Conservation (phyloP, 2,329 filamentous ascomycete genomes). For the Mollisia scopiformis region DNA sequence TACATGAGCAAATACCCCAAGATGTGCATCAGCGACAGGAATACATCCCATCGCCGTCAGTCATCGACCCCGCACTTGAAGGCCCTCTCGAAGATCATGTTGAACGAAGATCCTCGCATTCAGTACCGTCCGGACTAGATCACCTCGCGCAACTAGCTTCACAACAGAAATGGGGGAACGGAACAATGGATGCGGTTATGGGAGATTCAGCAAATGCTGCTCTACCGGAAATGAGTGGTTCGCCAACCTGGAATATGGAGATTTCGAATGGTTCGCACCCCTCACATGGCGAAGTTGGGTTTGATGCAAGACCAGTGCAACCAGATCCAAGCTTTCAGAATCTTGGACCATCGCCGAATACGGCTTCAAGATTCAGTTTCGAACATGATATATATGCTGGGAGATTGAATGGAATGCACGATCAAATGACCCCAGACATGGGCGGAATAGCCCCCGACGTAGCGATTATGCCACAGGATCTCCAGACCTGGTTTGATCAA, state of each 20-base stretch:
- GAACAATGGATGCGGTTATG: conserved; percentile 23
- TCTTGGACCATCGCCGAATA: conserved; percentile 17
- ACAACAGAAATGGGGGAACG: conserved; percentile 26
- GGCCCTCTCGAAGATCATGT: conserved; percentile 15
- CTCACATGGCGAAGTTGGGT: conserved; percentile 16
- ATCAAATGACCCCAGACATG: conserved; percentile 25
- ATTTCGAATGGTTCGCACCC: conserved; percentile 16
- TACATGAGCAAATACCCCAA: conserved; percentile 7
- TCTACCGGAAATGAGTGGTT: conserved; percentile 15
- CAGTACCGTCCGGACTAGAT: conserved; percentile 26
- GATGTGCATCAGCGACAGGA: conserved; percentile 16
- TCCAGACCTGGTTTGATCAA: conserved; percentile 31
- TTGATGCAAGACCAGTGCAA: conserved; percentile 14
- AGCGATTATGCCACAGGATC: conserved; percentile 26
- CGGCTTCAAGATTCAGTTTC: conserved; percentile 18
- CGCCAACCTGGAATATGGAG: conserved; percentile 22
- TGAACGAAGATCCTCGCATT: conserved; percentile 17
- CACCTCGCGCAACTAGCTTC: conserved; percentile 27
- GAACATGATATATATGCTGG: conserved; percentile 23
- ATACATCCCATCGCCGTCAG: conserved; percentile 21
- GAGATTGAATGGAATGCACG: conserved; percentile 19
- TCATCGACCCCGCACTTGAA: conserved; percentile 27
- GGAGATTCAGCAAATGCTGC: conserved; percentile 16
- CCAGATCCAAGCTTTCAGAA: conserved; percentile 22
- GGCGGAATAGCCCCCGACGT: conserved; percentile 22